Evolutionary conservation across 768 basidiomycete species (phyloP), one percentile per base, ranked within the genome.

Genomic region (Lentinus brumalis): DNA sequence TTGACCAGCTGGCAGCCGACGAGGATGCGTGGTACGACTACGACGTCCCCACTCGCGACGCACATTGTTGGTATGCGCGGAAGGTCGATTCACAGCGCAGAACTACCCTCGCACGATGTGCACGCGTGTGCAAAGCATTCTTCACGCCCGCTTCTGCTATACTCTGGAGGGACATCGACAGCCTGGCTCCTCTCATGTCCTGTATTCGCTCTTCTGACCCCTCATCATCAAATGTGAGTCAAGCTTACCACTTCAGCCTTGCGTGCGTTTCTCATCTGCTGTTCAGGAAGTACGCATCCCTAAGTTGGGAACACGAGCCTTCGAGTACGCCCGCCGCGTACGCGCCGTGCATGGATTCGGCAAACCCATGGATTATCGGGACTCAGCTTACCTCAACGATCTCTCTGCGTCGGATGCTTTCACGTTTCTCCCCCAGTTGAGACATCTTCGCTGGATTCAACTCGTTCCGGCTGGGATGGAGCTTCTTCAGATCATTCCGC

Each of bases 11-110:
- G 15, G 53, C 44, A 16, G n/a, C n/a, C 8, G 16, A 39, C 0
- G 53, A 57, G n/a, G 46, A 53, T 7, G 16, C 56, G 8, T 62
- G 61, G 61, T 58, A 57, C 30, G 56, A 62, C 53, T 62, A 62
- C 53, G 61, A 62, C 35, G 38, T 51, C 3, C 26, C 46, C 15
- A 62, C 29, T 10, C 38, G 39, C 32, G 52, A 57, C 15, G 44
- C 56, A 10, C 7, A 39, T 18, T 32, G 35, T 18, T 62, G 61
- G 61, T 53, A 35, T 41, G 38, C 44, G 3, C 56, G 61, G 30
- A 38, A 42, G 16, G 32, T 31, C 7, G 40, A 21, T 18, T 40
- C 46, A 0, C 31, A 15, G 26, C 30, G 29, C 2, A 40, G 52
- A 47, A 29, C 45, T 32, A 50, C 56, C 1, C 53, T 62, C 11